Base-by-base conservation (phyloP, 148 eudicot genomes). In the Vaccinium darrowii region DNA sequence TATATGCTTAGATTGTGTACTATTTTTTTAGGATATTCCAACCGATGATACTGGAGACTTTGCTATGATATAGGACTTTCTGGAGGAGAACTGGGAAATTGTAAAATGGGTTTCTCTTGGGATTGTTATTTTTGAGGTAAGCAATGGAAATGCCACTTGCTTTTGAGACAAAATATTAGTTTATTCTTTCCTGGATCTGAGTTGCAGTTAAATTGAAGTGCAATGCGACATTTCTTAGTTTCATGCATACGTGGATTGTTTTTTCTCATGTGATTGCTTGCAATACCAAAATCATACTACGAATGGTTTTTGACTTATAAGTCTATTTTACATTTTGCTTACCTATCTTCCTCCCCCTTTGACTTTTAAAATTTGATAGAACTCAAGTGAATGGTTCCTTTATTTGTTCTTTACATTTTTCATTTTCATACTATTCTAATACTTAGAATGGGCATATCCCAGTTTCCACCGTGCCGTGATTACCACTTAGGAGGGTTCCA, bases 71-170 rank as follows among this genome's bases (percentile, higher is more conserved):
- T 92, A 90, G 88, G 92, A 88, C 25, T 96, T 93, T 88, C 90
- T 96, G 79, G 90, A 89, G 19, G 88, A 92, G 78, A 88, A 96
- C 89, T 96, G 99, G 99, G 84, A 82, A 15, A 90, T 92, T 86
- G 85, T 86, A 30, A 96, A 90, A 88, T 96, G 98, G 99, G 95
- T 93, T 88, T 92, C 94, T 88, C 95, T 96, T 87, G 99, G 98
- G 39, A 86, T 88, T 89, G 98, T 96, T 92, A 88, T 93, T 74
- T 90, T 96, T 21, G 91, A 96, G 97, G 99, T 94, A 82, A 89
- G 84, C 60, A 57, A 49, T 9, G 27, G 30, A 77, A 16, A 80
- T 39, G 7, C 11, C 74, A 8, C 13, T 33, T 39, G 63, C 82
- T 58, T 43, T 58, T 47, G 36, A 56, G 52, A 79, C 9, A 39